phyloP scores from a whole-genome alignment of 495 filamentous ascomycete species.

The Hyaloscypha bicolor region DNA sequence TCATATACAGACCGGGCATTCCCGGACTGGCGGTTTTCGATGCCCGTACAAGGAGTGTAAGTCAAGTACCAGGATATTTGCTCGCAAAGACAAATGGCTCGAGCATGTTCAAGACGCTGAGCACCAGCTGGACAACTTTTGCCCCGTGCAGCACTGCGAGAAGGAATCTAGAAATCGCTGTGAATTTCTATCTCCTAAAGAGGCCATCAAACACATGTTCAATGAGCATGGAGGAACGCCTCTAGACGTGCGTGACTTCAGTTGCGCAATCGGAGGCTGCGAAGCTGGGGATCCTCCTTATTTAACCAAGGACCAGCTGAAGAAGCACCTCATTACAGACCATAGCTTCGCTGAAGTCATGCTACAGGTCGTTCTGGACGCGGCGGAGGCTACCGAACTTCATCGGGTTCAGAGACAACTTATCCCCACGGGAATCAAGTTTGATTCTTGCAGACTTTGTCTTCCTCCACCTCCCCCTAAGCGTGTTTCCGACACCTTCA shows the following conservation, averaged over 20 bases:
- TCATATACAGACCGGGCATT: neutral
- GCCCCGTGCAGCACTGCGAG: neutral
- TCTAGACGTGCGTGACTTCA: neutral
- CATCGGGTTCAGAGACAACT: neutral
- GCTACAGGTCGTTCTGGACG: neutral
- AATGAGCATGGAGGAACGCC: neutral
- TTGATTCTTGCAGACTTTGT: neutral
- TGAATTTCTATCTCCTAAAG: neutral
- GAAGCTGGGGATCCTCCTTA: neutral
- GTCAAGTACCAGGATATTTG: neutral
- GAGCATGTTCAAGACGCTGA: neutral
- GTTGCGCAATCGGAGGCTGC: neutral
- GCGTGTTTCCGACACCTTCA: neutral
- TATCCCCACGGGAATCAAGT: neutral
- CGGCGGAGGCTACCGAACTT: neutral
- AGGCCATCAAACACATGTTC: neutral
- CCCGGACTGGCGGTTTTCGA: neutral
- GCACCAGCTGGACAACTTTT: neutral
- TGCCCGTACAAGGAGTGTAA: neutral
- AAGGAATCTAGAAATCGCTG: neutral
- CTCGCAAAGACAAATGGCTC: neutral
- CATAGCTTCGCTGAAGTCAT: neutral
- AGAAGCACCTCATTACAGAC: neutral
- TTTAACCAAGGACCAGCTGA: neutral
- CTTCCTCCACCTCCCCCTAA: neutral